Evolutionary conservation across 2,329 filamentous ascomycete genomes (phyloP), one percentile per base, ranked within the genome.

Genomic region (Coniochaeta sp.): DNA sequence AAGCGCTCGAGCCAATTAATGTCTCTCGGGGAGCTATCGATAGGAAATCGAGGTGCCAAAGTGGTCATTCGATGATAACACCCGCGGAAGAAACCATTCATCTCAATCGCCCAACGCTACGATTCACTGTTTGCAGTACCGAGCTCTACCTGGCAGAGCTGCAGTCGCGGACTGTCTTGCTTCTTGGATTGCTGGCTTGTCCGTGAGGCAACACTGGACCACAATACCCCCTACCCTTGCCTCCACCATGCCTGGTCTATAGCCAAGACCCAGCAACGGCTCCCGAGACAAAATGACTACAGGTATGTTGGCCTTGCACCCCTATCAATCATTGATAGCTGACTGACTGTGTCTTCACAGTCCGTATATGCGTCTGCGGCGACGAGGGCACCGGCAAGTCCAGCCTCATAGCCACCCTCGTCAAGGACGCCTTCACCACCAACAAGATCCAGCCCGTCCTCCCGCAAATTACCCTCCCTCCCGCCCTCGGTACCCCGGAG

Each of bases 311-410:
- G n/a, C n/a, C n/a, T n/a, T n/a, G n/a, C 3, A 42, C n/a, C 18
- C n/a, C 7, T 13, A 42, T 5, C 6, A 14, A 58, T 6, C 18
- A 18, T 42, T 42, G n/a, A n/a, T 26, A 13, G 18, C 38, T 42
- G 38, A 42, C 20, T 18, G 16, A 28, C 20, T 53, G 8, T n/a
- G 9, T n/a, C n/a, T n/a, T 33, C n/a, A 30, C 58, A 75, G 92
- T 97, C 55, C 88, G 94, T 58, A 91, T 97, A 64, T 96, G 91
- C 69, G 89, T 97, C 53, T 96, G 91, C 73, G 94, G 94, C 64
- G 94, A 99, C 69, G 92, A 97, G 72, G 88, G 88, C 61, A 91
- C 88, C n/a, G 91, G 91, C 62, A 96, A 96, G 73, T 94, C 88
- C 54, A 94, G 89, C 68, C 79, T 96, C 67, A 95, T 96, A 65